A percentile compares a stretch with the other conserved stretches of the same genome.
Evolutionary conservation across 768 basidiomycete species (phyloP).

Genomic region (Pilatotrama ljubarskyi): DNA sequence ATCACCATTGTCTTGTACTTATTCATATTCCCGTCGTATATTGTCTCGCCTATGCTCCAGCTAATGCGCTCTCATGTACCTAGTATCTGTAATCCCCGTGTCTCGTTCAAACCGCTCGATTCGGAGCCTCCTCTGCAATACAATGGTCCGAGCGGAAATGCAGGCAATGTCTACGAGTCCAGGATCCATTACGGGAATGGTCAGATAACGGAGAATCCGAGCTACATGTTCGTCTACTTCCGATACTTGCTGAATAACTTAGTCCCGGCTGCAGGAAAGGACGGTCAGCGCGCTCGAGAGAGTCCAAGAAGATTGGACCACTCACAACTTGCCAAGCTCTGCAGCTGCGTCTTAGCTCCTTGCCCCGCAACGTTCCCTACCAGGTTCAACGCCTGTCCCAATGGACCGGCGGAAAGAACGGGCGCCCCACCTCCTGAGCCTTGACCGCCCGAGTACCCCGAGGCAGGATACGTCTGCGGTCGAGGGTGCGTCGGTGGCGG

Average conservation of each 20-base stretch:
- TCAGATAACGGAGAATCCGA: too few species aligned
- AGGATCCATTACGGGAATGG: too few species aligned
- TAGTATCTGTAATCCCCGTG: not conserved
- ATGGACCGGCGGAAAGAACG: conserved; percentile 29
- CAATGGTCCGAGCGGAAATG: too few species aligned
- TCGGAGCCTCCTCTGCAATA: too few species aligned
- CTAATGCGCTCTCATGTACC: not conserved
- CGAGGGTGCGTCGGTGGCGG: conserved; percentile 29
- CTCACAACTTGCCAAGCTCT: conserved; percentile 53
- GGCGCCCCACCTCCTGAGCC: not conserved
- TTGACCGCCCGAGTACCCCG: conserved; percentile 6
- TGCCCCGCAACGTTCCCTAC: conserved; percentile 59
- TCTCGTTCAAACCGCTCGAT: too few species aligned
- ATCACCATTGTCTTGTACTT: conserved; percentile 8
- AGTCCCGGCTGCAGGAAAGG: conserved; percentile 37
- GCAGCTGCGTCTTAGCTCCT: conserved; percentile 40
- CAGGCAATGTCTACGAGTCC: too few species aligned
- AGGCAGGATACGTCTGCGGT: conserved; percentile 10
- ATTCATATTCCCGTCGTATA: conserved; percentile 11
- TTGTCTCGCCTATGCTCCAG: conserved; percentile 31
- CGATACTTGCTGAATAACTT: conserved; percentile 47
- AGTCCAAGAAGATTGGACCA: conserved; percentile 16
- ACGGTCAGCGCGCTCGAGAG: not conserved
- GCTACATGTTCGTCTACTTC: not conserved
- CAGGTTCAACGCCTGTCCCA: conserved; percentile 47